These are phyloP conservation scores for Saccharomyces kudriavzevii DNA, from an alignment of 805 yeast genomes.

Conservation along the genomic window DNA sequence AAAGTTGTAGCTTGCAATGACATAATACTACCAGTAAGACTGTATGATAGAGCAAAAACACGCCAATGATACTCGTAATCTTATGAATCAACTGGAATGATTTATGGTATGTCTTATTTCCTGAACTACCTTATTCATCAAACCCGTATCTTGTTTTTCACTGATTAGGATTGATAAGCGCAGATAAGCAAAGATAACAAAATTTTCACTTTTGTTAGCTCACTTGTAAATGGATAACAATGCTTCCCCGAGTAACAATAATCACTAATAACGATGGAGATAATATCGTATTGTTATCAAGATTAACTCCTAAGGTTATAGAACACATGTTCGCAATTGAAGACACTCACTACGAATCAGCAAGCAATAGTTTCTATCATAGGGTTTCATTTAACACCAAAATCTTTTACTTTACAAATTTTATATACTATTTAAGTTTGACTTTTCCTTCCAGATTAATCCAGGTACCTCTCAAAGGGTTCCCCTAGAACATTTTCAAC, in stretches of 20 bases:
- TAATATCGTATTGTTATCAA: background rate
- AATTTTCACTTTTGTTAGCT: background rate
- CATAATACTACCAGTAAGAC: background rate
- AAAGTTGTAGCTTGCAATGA: background rate
- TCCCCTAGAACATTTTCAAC: conserved; percentile 91
- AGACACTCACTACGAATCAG: background rate
- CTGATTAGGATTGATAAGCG: background rate
- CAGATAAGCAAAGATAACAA: background rate
- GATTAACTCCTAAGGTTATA: background rate
- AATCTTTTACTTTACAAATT: background rate
- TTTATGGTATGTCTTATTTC: background rate
- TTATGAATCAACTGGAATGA: background rate
- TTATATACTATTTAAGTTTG: background rate
- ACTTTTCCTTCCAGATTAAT: conserved; percentile 16
- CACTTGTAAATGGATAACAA: background rate
- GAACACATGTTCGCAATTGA: background rate
- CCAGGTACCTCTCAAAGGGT: conserved; percentile 77
- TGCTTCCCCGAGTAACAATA: background rate
- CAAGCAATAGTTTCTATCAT: no score
- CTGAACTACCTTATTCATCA: background rate
- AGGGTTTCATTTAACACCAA: background rate
- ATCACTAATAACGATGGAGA: background rate
- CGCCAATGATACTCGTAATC: background rate
- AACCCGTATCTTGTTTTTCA: background rate
- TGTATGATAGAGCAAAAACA: background rate